These are phyloP conservation scores for Nitzschia sp. DNA, from an alignment of 108 stramenopile genomes.

Conservation along the genomic window DNA sequence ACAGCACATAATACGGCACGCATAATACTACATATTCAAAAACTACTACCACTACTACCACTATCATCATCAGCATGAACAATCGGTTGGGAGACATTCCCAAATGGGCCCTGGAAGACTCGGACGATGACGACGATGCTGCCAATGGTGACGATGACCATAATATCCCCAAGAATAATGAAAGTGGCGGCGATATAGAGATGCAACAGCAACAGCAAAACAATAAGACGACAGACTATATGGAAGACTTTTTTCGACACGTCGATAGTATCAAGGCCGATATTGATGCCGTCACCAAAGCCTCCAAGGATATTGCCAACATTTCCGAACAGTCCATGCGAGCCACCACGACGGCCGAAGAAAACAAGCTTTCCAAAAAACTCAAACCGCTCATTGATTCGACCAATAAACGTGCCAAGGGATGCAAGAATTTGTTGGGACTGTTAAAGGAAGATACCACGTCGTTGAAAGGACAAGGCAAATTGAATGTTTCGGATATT, in stretches of 20 bases:
- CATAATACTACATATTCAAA: no score
- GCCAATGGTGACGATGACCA: slow-evolving; percentile 31
- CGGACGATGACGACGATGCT: slow-evolving; percentile 39
- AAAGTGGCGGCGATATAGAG: slow-evolving; percentile 57
- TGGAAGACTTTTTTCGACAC: slow-evolving; percentile 83
- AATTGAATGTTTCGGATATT: slow-evolving; percentile 61
- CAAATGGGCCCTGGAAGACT: slow-evolving; percentile 65
- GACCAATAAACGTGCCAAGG: slow-evolving; percentile 83
- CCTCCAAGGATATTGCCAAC: slow-evolving; percentile 63
- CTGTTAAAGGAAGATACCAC: slow-evolving; percentile 83
- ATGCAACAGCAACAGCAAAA: slow-evolving; percentile 36
- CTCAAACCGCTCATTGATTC: slow-evolving; percentile 66
- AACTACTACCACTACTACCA: neutral
- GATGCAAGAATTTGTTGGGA: slow-evolving; percentile 75
- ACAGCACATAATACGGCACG: no score
- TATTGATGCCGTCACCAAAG: slow-evolving; percentile 68
- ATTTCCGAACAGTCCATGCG: slow-evolving; percentile 80
- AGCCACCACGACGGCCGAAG: slow-evolving; percentile 79
- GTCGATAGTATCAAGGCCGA: slow-evolving; percentile 83
- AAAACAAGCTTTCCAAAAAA: slow-evolving; percentile 62
- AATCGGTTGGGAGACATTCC: slow-evolving; percentile 82
- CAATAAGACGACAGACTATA: slow-evolving; percentile 52
- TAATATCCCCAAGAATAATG: slow-evolving; percentile 5
- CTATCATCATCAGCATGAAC: slow-evolving; percentile 57
- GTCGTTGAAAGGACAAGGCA: slow-evolving; percentile 61